Evolutionary conservation across 257 asterid species (phyloP).

Genomic region (Osmanthus fragrans): DNA sequence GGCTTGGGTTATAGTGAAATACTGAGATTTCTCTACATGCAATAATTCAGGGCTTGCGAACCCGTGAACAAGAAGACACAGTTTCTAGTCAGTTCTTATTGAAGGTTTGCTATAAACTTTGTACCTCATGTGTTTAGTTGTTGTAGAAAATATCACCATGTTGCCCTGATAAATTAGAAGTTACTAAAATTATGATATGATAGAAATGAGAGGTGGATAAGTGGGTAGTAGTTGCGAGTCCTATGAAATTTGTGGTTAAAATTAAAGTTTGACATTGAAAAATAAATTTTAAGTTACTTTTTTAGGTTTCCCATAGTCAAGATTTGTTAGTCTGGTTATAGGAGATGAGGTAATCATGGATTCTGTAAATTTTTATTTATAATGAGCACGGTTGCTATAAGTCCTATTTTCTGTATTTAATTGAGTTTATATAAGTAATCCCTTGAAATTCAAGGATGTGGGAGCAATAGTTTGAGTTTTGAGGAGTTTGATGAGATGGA

Average conservation of each 20-base stretch:
- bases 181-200: too few species aligned
- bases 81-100: conserved; percentile 83
- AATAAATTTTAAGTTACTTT: too few species aligned
- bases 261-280: too few species aligned
- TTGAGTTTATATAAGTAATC: background rate
- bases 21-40: conserved; percentile 17
- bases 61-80: conserved; percentile 87
- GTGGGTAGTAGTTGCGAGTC: too few species aligned
- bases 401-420: background rate
- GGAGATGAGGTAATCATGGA: background rate
- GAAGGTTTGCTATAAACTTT: conserved; percentile 50
- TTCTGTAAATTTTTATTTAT: background rate
- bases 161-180: background rate
- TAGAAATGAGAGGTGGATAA: too few species aligned
- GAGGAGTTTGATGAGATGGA: background rate
- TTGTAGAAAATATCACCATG: conserved; percentile 16
- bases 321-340: background rate
- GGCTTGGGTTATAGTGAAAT: conserved; percentile 15
- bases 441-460: background rate
- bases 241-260: too few species aligned
- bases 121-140: background rate
- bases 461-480: background rate
- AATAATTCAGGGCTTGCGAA: conserved; percentile 69
- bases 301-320: background rate
- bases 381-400: background rate